Base-by-base conservation (phyloP, 2,329 filamentous ascomycete genomes). In the Claviceps sp. region DNA sequence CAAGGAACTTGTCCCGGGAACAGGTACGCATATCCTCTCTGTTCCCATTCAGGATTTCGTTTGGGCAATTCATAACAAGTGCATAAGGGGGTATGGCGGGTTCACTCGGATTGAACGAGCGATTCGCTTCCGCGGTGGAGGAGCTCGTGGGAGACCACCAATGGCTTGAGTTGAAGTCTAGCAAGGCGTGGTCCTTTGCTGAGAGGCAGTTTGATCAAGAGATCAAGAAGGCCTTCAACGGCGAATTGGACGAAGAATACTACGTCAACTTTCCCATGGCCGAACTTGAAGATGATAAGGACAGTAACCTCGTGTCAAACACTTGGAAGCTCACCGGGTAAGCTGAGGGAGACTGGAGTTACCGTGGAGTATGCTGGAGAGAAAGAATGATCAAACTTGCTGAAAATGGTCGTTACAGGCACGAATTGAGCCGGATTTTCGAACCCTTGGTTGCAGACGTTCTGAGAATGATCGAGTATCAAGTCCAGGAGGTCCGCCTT, bases 1-100 rank as follows among this genome's bases (percentile, higher is more conserved):
- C 1, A 60, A 54, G 11, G 61, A 63, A 48, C n/a, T 62, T 0
- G 58, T 63, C 5, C 60, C 58, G 0, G 60, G 61, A 11, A 57
- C 51, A 48, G 60, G 60, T 59, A 54, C 20, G 49, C 18, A 7
- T 24, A 2, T 24, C 5, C 3, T 2, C 7, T 2, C 22, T 20
- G 14, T 13, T 26, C 20, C 3, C 11, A 7, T 7, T 20, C 6
- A 7, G 3, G 20, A 26, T 13, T 2, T 26, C 4, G 3, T 9
- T 22, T 4, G 11, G 1, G 14, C 9, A 5, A 22, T 36, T 14
- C 4, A 14, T 50, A 20, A 47, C 26, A 41, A 36, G 6, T 18
- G 22, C 26, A 9, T 4, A 14, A 60, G 57, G 56, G 3, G 58
- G 55, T 2, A 62, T 59, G 59, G 55, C 55, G 7, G 61, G 61